Evolutionary conservation across 2,329 filamentous ascomycete genomes (phyloP).

Genomic region (Colletotrichum euphorbiae): DNA sequence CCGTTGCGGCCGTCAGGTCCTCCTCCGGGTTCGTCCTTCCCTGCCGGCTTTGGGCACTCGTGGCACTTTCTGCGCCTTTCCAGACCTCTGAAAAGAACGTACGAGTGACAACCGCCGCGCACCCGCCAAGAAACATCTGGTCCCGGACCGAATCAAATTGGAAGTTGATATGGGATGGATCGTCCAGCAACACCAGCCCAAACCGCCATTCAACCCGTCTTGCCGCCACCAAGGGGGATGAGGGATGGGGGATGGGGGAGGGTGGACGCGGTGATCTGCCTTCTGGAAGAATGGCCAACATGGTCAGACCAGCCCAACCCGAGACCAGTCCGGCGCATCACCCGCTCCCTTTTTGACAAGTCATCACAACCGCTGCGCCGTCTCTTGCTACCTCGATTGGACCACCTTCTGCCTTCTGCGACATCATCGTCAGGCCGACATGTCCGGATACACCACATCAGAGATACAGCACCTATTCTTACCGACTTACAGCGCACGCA

Average conservation of each 20-base stretch:
- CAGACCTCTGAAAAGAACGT: background rate
- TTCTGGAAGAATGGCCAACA: slow-evolving; percentile 20
- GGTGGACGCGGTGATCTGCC: slow-evolving; percentile 23
- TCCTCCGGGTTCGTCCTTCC: background rate
- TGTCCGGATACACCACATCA: background rate
- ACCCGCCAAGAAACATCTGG: slow-evolving; percentile 24
- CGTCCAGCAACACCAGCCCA: slow-evolving; percentile 20
- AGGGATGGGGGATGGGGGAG: background rate
- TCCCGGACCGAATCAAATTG: slow-evolving; percentile 12
- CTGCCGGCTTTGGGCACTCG: background rate
- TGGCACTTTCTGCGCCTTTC: background rate
- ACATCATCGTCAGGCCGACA: slow-evolving; percentile 3
- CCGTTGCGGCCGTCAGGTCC: background rate
- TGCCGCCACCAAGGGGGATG: background rate
- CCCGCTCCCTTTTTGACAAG: slow-evolving; percentile 27
- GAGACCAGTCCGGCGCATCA: slow-evolving; percentile 37
- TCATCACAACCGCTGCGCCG: background rate
- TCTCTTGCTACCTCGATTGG: slow-evolving; percentile 2
- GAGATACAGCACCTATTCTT: slow-evolving; percentile 2
- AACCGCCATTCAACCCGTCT: slow-evolving; percentile 26
- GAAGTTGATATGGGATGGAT: slow-evolving; percentile 14
- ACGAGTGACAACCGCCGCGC: slow-evolving; percentile 8
- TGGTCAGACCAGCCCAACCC: slow-evolving; percentile 33
- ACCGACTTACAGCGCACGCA: background rate
- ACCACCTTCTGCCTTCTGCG: background rate